Percentiles rank a stretch among this genome's conserved stretches.
Conservation (phyloP, 768 basidiomycete species). For the Tricholoma hemisulphureum region DNA sequence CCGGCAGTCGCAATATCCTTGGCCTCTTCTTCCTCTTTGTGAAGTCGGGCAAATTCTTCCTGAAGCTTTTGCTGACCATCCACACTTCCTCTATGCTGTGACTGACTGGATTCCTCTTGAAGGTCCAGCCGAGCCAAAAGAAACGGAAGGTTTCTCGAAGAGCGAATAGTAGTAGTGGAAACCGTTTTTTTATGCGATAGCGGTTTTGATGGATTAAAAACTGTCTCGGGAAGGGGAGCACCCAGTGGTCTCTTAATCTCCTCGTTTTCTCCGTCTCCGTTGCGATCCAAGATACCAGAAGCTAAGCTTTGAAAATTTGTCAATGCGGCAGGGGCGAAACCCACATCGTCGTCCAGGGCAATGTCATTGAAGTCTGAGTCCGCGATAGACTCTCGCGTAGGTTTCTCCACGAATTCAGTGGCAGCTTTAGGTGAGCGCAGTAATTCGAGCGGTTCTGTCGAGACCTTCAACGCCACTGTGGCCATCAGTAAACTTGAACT, state of each 20-base stretch:
- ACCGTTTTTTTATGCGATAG: constrained; percentile 59
- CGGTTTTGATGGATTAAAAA: constrained; percentile 25
- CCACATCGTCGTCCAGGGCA: constrained; percentile 48
- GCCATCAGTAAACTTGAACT: constrained; percentile 18
- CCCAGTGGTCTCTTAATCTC: constrained; percentile 6
- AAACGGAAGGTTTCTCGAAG: constrained; percentile 50
- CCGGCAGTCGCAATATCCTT: constrained; percentile 35
- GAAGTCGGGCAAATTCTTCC: constrained; percentile 71
- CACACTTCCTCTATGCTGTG: constrained; percentile 45
- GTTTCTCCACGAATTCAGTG: constrained; percentile 26
- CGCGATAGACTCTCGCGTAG: constrained; percentile 39
- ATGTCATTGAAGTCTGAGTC: constrained; percentile 68
- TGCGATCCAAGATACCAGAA: constrained; percentile 6
- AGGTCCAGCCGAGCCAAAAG: constrained; percentile 53
- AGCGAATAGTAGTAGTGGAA: constrained; percentile 58
- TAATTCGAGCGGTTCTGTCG: constrained; percentile 38
- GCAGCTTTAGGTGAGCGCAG: constrained; percentile 48
- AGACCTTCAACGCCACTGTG: constrained; percentile 12
- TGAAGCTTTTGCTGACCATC: constrained; percentile 72
- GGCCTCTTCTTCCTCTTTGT: constrained; percentile 52
- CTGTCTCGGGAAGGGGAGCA: constrained; percentile 3
- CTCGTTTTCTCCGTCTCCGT: constrained; percentile 16
- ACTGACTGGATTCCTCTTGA: constrained; percentile 40
- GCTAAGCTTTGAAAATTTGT: constrained; percentile 20
- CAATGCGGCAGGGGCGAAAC: constrained; percentile 38